Evolutionary conservation across 345 rosid genomes (phyloP).

Genomic region (Combretum micranthum): DNA sequence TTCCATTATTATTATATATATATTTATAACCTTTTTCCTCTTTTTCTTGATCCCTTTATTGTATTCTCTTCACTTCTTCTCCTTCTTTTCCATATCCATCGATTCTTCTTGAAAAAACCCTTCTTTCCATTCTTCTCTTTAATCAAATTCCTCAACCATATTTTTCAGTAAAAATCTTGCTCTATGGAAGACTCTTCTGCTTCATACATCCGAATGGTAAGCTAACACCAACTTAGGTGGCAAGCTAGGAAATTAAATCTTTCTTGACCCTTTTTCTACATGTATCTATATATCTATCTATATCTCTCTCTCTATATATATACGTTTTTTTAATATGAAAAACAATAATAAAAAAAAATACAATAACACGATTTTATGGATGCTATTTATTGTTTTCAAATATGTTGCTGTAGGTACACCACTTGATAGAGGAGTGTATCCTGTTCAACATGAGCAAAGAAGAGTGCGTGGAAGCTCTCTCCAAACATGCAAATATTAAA

Average conservation of each 20-base stretch:
- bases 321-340: too few species aligned
- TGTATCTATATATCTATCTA: not conserved
- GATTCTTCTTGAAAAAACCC: too few species aligned
- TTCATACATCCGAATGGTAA: slow-evolving; percentile 22
- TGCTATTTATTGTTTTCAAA: too few species aligned
- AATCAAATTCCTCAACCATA: not conserved
- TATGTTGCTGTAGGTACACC: slow-evolving; percentile 3
- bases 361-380: too few species aligned
- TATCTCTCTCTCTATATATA: too few species aligned
- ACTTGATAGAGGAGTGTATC: slow-evolving; percentile 10
- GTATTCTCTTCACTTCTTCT: too few species aligned
- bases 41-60: too few species aligned
- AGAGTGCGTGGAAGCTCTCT: slow-evolving; percentile 12
- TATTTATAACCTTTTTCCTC: not conserved
- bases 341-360: not conserved
- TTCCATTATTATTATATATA: not conserved
- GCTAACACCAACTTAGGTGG: not conserved
- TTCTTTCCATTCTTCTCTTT: too few species aligned
- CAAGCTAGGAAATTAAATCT: not conserved
- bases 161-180: not conserved
- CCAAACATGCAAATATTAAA: slow-evolving; percentile 8
- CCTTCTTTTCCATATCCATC: too few species aligned
- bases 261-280: not conserved
- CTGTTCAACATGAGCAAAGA: slow-evolving; percentile 10
- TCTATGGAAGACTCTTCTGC: slow-evolving; percentile 16